Evolutionary conservation across 257 asterid genomes (phyloP).

Genomic region (Jasminum sambac): DNA sequence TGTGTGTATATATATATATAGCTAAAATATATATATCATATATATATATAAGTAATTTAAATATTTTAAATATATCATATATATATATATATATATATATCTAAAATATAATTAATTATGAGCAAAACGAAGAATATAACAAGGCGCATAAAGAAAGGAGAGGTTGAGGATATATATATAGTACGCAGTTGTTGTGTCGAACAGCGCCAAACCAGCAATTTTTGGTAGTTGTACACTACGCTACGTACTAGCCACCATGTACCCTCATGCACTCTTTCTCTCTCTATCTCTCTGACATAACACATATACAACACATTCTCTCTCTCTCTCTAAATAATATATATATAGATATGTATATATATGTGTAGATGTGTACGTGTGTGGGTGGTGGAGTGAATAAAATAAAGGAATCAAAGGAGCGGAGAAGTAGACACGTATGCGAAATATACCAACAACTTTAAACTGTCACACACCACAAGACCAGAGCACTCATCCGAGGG

Average conservation of each 20-base stretch:
- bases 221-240: not conserved
- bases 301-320: not conserved
- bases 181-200: slow-evolving; percentile 39
- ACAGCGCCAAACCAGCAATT: slow-evolving; percentile 5
- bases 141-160: slow-evolving; percentile 1
- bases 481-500: no score
- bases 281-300: no score
- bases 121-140: no score
- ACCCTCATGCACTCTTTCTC: no score
- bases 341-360: no score
- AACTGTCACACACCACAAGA: slow-evolving; percentile 18
- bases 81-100: no score
- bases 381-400: slow-evolving; percentile 17
- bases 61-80: no score
- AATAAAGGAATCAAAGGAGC: not conserved
- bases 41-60: no score
- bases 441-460: slow-evolving; percentile 22
- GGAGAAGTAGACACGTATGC: not conserved
- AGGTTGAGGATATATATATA: not conserved
- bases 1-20: no score
- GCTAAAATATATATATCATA: no score
- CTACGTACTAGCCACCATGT: no score
- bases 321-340: not conserved
- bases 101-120: no score
- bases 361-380: not conserved